These are phyloP conservation scores for Leccinum aurantiacum DNA, from an alignment of 768 basidiomycete species.

Conservation along the genomic window DNA sequence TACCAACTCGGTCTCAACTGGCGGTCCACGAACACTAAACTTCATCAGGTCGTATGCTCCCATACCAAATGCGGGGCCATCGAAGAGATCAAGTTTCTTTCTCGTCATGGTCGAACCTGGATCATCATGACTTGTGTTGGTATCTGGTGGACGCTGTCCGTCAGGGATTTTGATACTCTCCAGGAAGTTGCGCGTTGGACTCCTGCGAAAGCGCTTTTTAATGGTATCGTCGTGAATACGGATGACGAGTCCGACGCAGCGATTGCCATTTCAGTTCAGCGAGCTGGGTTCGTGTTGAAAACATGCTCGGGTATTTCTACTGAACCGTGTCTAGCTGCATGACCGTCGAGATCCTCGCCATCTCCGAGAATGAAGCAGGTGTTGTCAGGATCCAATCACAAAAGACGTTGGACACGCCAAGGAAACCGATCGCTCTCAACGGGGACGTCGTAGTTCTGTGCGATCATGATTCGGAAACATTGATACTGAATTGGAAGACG, in stretches of 20 bases:
- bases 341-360: constrained; percentile 32
- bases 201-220: constrained; percentile 51
- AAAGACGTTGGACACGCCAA: constrained; percentile 38
- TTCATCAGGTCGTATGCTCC: constrained; percentile 21
- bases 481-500: constrained; percentile 56
- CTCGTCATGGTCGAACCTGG: constrained; percentile 42
- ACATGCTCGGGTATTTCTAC: constrained; percentile 1
- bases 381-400: constrained; percentile 32
- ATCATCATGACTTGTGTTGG: constrained; percentile 55
- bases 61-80: constrained; percentile 43
- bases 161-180: constrained; percentile 47
- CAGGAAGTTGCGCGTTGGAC: constrained; percentile 48
- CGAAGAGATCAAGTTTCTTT: constrained; percentile 54
- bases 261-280: constrained; percentile 51
- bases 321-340: constrained; percentile 20
- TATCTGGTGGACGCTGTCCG: constrained; percentile 58
- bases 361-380: constrained; percentile 10
- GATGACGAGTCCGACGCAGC: constrained; percentile 44
- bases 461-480: constrained; percentile 50
- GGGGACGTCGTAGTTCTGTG: constrained; percentile 56
- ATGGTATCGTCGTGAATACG: constrained; percentile 50
- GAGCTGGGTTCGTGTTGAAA: constrained; percentile 43
- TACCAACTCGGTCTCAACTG: constrained; percentile 51
- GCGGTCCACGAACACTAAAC: constrained; percentile 30
- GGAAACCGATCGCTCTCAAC: constrained; percentile 47